Evolutionary conservation across 176 grass and related monocot species (phyloP).

Genomic region (Thalia dealbata): DNA sequence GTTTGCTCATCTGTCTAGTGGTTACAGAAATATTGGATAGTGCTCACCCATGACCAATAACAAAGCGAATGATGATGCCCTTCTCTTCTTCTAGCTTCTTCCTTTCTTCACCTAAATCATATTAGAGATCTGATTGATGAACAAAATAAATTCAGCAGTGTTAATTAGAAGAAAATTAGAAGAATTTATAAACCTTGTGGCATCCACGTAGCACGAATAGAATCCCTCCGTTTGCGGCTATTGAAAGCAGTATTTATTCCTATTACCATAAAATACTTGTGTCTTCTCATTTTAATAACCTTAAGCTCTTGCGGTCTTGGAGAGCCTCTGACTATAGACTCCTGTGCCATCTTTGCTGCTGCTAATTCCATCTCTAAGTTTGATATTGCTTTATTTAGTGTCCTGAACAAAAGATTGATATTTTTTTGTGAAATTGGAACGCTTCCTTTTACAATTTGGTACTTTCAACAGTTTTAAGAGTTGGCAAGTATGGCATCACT

Average conservation of each 20-base stretch:
- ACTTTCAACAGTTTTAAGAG: not conserved
- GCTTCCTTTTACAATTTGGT: not conserved
- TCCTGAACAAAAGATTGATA: not conserved
- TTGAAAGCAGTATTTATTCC: conserved; percentile 19
- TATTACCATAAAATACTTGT: conserved; percentile 20
- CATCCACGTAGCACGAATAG: conserved; percentile 15
- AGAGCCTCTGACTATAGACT: conserved; percentile 7
- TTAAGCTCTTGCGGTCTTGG: not conserved
- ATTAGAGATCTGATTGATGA: not conserved
- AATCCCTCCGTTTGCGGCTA: conserved; percentile 15
- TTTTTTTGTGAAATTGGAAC: not conserved
- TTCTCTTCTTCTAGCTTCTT: conserved; percentile 19
- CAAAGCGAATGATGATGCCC: conserved; percentile 13
- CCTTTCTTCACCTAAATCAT: conserved; percentile 3
- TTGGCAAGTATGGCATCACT: not conserved
- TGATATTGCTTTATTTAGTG: conserved; percentile 8
- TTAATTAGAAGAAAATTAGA: not conserved
- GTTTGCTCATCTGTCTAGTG: not conserved
- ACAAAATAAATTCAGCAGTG: not conserved
- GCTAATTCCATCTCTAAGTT: conserved; percentile 16
- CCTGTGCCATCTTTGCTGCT: conserved; percentile 4
- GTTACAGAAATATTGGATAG: not conserved
- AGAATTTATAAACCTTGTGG: conserved; percentile 1
- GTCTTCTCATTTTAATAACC: conserved; percentile 8
- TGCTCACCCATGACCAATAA: conserved; percentile 18